Evolutionary conservation across 176 grass and related monocot genomes (phyloP).

Genomic region (Puccinellia tenuiflora): DNA sequence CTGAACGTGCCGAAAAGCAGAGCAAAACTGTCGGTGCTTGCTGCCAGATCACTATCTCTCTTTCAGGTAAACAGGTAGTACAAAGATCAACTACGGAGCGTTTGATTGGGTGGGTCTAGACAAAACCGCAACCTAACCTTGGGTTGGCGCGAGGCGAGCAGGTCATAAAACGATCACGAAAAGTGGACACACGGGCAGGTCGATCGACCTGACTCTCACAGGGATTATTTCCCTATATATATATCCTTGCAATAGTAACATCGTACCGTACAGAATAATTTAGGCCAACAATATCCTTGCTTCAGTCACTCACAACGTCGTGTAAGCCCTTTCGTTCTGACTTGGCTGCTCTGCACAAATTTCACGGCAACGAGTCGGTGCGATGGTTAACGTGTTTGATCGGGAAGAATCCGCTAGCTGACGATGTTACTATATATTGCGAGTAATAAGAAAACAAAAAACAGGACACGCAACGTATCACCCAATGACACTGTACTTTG

Average conservation of each 20-base stretch:
- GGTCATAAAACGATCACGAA: neutral
- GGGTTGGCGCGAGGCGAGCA: neutral
- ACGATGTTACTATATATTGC: neutral
- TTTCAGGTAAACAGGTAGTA: neutral
- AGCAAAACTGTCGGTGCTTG: neutral
- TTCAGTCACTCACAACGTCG: neutral
- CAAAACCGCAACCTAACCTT: neutral
- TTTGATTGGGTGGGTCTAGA: constrained; percentile 1
- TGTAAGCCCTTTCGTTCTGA: neutral
- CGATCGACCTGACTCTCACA: neutral
- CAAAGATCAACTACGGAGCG: neutral
- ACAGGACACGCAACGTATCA: neutral
- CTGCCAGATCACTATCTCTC: neutral
- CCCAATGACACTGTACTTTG: neutral
- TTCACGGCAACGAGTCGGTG: neutral
- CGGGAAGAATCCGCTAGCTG: neutral
- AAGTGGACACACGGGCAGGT: neutral
- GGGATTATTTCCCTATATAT: neutral
- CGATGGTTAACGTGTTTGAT: neutral
- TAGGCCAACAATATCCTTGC: neutral
- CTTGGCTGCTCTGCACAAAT: neutral
- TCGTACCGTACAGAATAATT: neutral
- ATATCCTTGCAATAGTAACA: too few species aligned
- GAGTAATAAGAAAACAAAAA: neutral
- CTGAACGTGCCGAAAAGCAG: neutral